Conservation (phyloP, 176 grass and related monocot genomes). For the Oryza glaberrima region DNA sequence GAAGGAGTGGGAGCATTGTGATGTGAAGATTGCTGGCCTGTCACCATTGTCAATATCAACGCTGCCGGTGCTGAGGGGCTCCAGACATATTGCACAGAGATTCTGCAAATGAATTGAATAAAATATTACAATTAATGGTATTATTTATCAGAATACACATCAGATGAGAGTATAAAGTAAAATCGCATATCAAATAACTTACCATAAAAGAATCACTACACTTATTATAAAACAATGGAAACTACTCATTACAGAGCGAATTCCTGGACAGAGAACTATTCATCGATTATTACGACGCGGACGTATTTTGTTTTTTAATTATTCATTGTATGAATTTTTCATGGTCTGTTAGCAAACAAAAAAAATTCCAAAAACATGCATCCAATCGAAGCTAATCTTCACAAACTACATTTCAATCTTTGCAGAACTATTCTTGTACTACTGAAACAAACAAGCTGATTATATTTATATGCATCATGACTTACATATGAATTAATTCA, state of each 20-base stretch:
- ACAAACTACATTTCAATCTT: not conserved
- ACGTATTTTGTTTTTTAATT: not conserved
- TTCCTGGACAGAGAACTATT: not conserved
- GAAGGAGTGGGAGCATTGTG: conserved; percentile 83
- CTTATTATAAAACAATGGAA: not conserved
- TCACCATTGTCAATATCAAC: conserved; percentile 17
- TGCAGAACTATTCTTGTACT: not conserved
- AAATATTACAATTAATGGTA: not conserved
- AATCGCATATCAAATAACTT: conserved; percentile 1
- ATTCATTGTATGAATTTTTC: not conserved
- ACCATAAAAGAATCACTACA: not conserved
- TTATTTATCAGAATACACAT: conserved; percentile 10
- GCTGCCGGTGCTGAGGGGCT: conserved; percentile 53
- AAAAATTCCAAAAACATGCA: not conserved
- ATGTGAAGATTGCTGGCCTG: conserved; percentile 65
- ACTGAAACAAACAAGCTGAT: not conserved
- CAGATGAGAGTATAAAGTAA: not conserved
- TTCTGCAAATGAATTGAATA: conserved; percentile 55
- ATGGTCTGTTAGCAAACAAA: conserved; percentile 10
- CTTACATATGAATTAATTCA: not conserved
- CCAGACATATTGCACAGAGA: conserved; percentile 90
- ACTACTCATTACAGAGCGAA: not conserved
- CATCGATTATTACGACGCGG: not conserved
- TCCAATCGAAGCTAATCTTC: not conserved
- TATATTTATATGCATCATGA: not conserved